These are phyloP conservation scores for Naganishia onofrii DNA, from an alignment of 768 basidiomycete genomes.

Conservation along the genomic window DNA sequence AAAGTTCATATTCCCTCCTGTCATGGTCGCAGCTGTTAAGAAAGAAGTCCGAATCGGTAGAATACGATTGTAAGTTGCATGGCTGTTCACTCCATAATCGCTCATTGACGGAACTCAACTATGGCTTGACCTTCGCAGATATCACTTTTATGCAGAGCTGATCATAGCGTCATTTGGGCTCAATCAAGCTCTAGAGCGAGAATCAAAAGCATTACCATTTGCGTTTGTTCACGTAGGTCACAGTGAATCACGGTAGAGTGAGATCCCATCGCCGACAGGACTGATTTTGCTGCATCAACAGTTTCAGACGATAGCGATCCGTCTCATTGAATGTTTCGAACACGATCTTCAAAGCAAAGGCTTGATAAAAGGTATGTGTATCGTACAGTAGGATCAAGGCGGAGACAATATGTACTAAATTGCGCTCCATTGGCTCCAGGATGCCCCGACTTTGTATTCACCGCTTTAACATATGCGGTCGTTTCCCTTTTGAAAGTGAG, in stretches of 20 bases:
- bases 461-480: slow-evolving; percentile 42
- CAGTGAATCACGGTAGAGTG: background rate
- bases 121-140: slow-evolving; percentile 16
- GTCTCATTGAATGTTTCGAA: slow-evolving; percentile 39
- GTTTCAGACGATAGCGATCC: slow-evolving; percentile 34
- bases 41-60: slow-evolving; percentile 4
- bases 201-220: slow-evolving; percentile 26
- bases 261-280: background rate
- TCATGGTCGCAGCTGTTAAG: background rate
- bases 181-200: slow-evolving; percentile 28
- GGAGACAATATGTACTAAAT: no score
- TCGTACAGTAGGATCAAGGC: background rate
- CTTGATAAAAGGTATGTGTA: slow-evolving; percentile 13
- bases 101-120: no score
- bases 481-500: slow-evolving; percentile 36
- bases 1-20: background rate
- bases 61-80: slow-evolving; percentile 5
- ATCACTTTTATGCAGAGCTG: slow-evolving; percentile 37
- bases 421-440: slow-evolving; percentile 17
- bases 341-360: slow-evolving; percentile 28
- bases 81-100: no score
- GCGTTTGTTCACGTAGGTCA: slow-evolving; percentile 37
- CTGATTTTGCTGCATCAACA: slow-evolving; percentile 3
- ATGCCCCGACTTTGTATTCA: slow-evolving; percentile 39
- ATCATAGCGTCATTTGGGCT: slow-evolving; percentile 38